Conservation (phyloP, 176 grass and related monocot species). For the Metroxylon sagu region DNA sequence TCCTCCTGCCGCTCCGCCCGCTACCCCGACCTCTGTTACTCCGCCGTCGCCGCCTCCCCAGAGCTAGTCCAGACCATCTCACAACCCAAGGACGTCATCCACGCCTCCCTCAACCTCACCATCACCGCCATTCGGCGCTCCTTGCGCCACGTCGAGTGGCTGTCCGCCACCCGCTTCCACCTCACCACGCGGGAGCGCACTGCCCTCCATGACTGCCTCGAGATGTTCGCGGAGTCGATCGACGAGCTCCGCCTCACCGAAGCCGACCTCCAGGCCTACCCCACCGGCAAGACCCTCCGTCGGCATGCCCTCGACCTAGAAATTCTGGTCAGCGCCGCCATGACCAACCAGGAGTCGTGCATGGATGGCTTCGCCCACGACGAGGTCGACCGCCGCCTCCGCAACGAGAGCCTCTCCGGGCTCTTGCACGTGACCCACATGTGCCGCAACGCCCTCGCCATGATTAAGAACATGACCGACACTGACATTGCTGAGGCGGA, state of each 20-base stretch:
- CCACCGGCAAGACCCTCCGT: neutral
- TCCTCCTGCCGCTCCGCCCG: constrained; percentile 6
- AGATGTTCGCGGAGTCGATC: constrained; percentile 10
- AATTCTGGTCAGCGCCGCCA: constrained; percentile 20
- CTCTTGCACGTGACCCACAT: constrained; percentile 11
- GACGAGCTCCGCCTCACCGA: constrained; percentile 7
- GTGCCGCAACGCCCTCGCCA: constrained; percentile 16
- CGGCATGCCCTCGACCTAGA: neutral
- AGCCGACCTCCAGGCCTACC: neutral
- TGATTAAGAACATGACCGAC: constrained; percentile 1
- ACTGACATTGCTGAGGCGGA: no score
- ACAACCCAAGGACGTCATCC: constrained; percentile 19
- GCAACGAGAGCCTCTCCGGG: neutral
- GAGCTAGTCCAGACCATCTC: constrained; percentile 8
- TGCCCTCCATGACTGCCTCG: constrained; percentile 13
- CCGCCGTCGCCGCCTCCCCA: constrained; percentile 7
- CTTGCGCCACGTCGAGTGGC: neutral
- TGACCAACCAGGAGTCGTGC: constrained; percentile 26
- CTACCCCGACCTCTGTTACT: constrained; percentile 7
- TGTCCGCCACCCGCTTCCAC: neutral
- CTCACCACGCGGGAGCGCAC: constrained; percentile 10
- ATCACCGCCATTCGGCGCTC: constrained; percentile 13
- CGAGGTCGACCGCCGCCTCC: neutral
- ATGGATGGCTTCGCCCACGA: constrained; percentile 14
- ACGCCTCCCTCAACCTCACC: constrained; percentile 20